Base-by-base conservation (phyloP, 495 filamentous ascomycete genomes). In the Hypoxylon rickii region DNA sequence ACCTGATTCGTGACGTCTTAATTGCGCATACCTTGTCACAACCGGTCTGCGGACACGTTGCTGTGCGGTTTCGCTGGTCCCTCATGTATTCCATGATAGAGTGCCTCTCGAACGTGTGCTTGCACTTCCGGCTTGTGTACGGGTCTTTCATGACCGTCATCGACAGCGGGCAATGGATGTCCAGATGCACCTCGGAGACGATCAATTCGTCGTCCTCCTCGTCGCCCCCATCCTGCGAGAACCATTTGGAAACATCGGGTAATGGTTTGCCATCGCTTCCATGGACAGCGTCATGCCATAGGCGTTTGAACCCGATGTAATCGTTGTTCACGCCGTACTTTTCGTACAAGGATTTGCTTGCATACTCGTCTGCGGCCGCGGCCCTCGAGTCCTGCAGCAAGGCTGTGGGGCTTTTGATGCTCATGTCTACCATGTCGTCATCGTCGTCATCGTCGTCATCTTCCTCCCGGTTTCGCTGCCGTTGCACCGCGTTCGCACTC, bases 101-200 rank as follows among this genome's bases (percentile, higher is more conserved):
- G 2, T 71, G 61, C 58, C 82, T 86, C 70, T 96, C 87, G 69
- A 96, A 96, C 7, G 81, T 89, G 67, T 96, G 92, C 7, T 81
- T 85, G 74, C 92, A 96, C 59, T 87, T 86, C 3, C 71, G 79
- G 69, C 83, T 90, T n/a, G 82, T 92, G 54, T 79, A 77, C 0
- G 92, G 92, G 39, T 93, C 83, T 19, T 75, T 73, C 76, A 89
- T 89, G n/a, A 78, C 67, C 31, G 79, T 76, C 34, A 96, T 76
- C 1, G 92, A 92, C n/a, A 96, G 65, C 0, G 90, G 90, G 62
- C 92, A 96, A 65, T 85, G 88, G 42, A 90, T 79, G 51, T 84
- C 88, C 56, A 87, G 78, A 13, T 79, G 80, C 59, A 87, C 88
- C 44, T 84, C 74, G 49, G 83, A 78, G 38, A 96, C 84, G 6